Evolutionary conservation across 2,329 filamentous ascomycete species (phyloP).

Genomic region (Aplosporella prunicola): DNA sequence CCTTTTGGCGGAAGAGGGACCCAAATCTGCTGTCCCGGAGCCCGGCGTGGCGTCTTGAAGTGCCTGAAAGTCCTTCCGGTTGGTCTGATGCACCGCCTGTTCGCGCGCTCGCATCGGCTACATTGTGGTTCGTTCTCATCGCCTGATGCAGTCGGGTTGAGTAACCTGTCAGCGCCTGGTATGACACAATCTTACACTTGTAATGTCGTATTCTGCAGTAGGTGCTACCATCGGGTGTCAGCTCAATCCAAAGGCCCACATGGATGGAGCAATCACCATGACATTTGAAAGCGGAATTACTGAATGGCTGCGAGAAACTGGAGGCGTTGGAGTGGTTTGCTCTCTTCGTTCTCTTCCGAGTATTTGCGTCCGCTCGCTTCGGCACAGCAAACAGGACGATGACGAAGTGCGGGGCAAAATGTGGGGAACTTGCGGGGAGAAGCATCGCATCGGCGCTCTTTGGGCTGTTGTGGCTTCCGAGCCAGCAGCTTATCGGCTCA

Average conservation of each 20-base stretch:
- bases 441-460: no score
- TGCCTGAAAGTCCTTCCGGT: constrained; percentile 26
- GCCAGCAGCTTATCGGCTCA: no score
- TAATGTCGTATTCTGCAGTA: constrained; percentile 30
- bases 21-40: constrained; percentile 25
- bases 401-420: no score
- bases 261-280: constrained; percentile 20
- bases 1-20: constrained; percentile 26
- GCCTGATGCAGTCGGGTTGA: constrained; percentile 16
- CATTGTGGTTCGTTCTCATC: constrained; percentile 27
- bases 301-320: no score
- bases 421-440: no score
- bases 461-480: no score
- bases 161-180: neutral
- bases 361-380: no score
- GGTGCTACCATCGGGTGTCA: constrained; percentile 20
- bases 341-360: no score
- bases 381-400: no score
- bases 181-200: constrained; percentile 18
- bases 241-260: neutral
- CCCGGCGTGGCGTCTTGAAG: constrained; percentile 24
- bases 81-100: constrained; percentile 26
- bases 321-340: no score
- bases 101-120: constrained; percentile 23
- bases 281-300: no score